These are phyloP conservation scores for Fusarium liriodendri DNA, from an alignment of 2,329 filamentous ascomycete species.

Conservation along the genomic window DNA sequence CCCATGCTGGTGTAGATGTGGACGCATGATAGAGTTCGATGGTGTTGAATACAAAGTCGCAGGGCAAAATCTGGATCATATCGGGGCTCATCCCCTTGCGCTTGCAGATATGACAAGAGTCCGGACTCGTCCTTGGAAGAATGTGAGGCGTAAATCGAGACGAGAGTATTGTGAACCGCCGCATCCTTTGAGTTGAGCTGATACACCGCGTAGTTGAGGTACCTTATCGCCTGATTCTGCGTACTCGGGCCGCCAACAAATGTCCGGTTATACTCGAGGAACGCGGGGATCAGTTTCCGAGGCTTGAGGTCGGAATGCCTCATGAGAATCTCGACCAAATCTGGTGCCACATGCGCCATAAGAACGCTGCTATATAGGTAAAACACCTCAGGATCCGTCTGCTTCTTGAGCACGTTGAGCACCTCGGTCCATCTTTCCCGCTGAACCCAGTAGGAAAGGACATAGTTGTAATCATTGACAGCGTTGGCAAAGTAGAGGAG, in stretches of 20 bases:
- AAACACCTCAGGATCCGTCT: conserved; percentile 92
- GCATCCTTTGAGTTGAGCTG: conserved; percentile 82
- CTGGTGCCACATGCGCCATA: conserved; percentile 86
- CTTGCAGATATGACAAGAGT: conserved; percentile 88
- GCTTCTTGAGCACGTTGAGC: conserved; percentile 88
- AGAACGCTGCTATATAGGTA: conserved; percentile 98
- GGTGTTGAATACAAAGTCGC: conserved; percentile 92
- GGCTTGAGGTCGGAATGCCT: conserved; percentile 87
- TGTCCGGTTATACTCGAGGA: conserved; percentile 92
- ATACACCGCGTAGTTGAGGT: conserved; percentile 93
- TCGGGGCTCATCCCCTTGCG: conserved; percentile 85
- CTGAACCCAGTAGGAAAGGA: conserved; percentile 97
- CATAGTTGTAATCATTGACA: conserved; percentile 92
- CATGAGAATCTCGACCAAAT: conserved; percentile 96
- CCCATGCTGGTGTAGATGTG: conserved; percentile 98
- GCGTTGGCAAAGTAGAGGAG: conserved; percentile 90
- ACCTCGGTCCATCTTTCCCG: conserved; percentile 92
- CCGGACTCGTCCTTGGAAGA: conserved; percentile 85
- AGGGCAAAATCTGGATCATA: conserved; percentile 98
- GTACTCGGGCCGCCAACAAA: conserved; percentile 70
- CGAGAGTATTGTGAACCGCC: conserved; percentile 95
- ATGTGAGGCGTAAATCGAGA: conserved; percentile 94
- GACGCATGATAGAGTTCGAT: conserved; percentile 92
- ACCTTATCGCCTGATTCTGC: conserved; percentile 92
- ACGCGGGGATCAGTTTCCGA: conserved; percentile 88